phyloP scores from a whole-genome alignment of 2,329 filamentous ascomycete species.

The Diaporthe longicolla region DNA sequence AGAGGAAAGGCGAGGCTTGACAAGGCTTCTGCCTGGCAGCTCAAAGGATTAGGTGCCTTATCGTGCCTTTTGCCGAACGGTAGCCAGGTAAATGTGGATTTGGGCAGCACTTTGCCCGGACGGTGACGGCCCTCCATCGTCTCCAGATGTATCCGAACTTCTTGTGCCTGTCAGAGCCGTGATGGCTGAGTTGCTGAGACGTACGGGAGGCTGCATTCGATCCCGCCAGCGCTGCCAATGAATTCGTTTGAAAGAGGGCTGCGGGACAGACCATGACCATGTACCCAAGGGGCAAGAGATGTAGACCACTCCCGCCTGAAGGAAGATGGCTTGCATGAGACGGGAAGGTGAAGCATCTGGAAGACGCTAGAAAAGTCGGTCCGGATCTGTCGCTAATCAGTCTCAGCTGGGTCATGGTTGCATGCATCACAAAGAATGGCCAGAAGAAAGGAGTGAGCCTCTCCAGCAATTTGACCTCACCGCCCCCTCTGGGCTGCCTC shows the following conservation, averaged over 20 bases:
- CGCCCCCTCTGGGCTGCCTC: not conserved
- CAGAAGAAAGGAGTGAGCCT: not conserved
- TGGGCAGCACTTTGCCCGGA: not conserved
- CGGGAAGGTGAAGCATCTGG: conserved; percentile 26
- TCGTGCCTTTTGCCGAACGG: not conserved
- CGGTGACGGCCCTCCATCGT: not conserved
- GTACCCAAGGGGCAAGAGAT: conserved; percentile 27
- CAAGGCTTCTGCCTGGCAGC: conserved; percentile 33
- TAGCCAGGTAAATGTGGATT: not conserved
- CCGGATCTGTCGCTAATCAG: not conserved
- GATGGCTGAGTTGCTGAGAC: conserved; percentile 33
- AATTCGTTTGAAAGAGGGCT: conserved; percentile 24
- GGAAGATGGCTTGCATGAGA: conserved; percentile 28
- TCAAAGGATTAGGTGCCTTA: conserved; percentile 22
- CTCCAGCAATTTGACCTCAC: not conserved
- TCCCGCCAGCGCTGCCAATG: conserved; percentile 36
- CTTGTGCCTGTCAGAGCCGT: conserved; percentile 26
- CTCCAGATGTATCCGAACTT: not conserved
- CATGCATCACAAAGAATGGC: not conserved
- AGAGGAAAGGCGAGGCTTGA: not conserved
- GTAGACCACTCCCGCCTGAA: conserved; percentile 31
- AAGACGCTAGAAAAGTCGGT: not conserved
- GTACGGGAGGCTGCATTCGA: conserved; percentile 36
- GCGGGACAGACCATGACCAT: conserved; percentile 21
- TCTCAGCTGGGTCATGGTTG: not conserved